Evolutionary conservation across 164 flowering plant species (phyloP).

Genomic region (Aristolochia contorta): DNA sequence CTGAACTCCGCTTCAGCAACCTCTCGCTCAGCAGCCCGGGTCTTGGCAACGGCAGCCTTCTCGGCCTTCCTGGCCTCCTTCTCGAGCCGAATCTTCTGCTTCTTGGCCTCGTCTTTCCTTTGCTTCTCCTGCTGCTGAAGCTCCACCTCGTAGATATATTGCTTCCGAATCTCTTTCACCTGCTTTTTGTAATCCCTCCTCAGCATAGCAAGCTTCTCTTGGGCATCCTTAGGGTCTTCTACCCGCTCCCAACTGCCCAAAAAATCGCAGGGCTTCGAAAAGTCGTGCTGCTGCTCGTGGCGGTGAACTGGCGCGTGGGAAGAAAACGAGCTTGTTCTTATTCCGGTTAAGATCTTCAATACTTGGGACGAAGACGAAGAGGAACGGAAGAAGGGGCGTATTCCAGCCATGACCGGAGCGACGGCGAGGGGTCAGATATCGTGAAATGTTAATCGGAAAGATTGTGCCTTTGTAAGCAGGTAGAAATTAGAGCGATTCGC

Average conservation of each 20-base stretch:
- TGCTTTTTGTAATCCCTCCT: constrained; percentile 58
- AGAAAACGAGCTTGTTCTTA: constrained; percentile 8
- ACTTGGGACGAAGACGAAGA: constrained; percentile 5
- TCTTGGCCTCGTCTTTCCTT: constrained; percentile 48
- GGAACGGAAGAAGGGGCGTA: constrained; percentile 7
- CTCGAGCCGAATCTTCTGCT: constrained; percentile 43
- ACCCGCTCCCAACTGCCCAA: constrained; percentile 64
- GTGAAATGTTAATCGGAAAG: no score
- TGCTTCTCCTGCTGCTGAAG: constrained; percentile 45
- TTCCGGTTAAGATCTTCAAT: neutral
- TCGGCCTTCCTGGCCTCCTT: constrained; percentile 50
- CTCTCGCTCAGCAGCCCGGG: constrained; percentile 45
- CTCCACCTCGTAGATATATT: constrained; percentile 63
- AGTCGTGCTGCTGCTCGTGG: constrained; percentile 34
- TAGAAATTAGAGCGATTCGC: no score
- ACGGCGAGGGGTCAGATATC: no score
- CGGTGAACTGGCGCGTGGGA: constrained; percentile 7
- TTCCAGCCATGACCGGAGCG: constrained; percentile 13
- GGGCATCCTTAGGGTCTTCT: constrained; percentile 53
- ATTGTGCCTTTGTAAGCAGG: no score
- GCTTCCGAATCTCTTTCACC: constrained; percentile 50
- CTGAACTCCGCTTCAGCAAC: constrained; percentile 56
- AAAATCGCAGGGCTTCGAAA: constrained; percentile 30
- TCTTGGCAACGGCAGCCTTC: constrained; percentile 42
- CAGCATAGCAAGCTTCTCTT: constrained; percentile 34